Conservation (phyloP, 2,329 filamentous ascomycete genomes). For the Diaporthe destruens region DNA sequence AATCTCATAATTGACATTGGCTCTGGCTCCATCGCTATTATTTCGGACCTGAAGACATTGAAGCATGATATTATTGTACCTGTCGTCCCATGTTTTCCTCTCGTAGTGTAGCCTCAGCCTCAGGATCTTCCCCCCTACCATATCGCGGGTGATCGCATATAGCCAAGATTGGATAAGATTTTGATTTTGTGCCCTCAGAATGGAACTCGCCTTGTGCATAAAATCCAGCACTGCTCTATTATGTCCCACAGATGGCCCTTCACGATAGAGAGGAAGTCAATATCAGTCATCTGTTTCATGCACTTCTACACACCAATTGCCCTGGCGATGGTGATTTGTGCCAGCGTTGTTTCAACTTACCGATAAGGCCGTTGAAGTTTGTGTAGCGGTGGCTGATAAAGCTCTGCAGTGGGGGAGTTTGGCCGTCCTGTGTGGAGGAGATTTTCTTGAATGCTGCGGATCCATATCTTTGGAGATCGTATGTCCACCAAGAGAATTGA, state of each 20-base stretch:
- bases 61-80: background rate
- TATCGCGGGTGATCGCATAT: background rate
- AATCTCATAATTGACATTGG: background rate
- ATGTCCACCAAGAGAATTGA: background rate
- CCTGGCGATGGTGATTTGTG: background rate
- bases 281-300: background rate
- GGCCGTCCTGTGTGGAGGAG: background rate
- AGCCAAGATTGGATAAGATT: background rate
- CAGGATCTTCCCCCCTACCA: background rate
- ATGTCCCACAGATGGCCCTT: background rate
- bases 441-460: background rate
- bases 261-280: background rate
- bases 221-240: background rate
- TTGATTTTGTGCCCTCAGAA: background rate
- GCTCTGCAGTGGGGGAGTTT: background rate
- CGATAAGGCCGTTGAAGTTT: background rate
- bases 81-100: background rate
- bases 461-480: background rate
- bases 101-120: slow-evolving; percentile 20
- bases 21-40: background rate
- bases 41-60: background rate
- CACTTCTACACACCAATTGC: background rate
- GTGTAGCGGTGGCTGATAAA: background rate
- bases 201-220: background rate
- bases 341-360: background rate